Base-by-base conservation (phyloP, 257 asterid species). In the Primulina tabacum region DNA sequence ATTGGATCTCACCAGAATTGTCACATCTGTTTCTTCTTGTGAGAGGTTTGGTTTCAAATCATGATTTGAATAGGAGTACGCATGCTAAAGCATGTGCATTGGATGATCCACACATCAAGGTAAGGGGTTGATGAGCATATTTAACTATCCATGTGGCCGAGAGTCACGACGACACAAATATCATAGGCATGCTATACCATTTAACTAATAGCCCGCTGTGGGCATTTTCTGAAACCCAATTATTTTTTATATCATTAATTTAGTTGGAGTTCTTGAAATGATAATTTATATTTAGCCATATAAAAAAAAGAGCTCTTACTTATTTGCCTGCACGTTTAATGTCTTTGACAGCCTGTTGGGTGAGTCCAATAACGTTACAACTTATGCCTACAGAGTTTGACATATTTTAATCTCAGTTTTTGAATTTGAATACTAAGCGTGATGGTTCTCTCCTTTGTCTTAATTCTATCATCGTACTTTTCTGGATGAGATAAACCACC, bases 251-350 rank as follows among this genome's bases (percentile, higher is more conserved):
- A 68, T 57, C 72, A 7, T 62, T 47, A 53, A 18, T 29, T 37
- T 21, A 60, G 34, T 66, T 38, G 47, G 50, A 38, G 38, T 70
- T 68, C 38, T 76, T 65, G 67, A 66, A 63, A 57, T 64, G 67
- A 0, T 3, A 12, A 2, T 43, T 58, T 32, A 69, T 64, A 40
- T 20, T 70, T 59, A n/a, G 68, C 29, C 59, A 4, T 65, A 28
- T 56, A 21, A 30, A 65, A 7, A 14, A 69, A 64, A 30, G 40
- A 40, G 1, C 12, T 67, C 11, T 0, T 0, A n/a, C 56, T 47
- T 62, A 62, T 63, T 69, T 65, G 78, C 60, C 57, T 65, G 50
- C 74, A 73, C 65, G 60, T 50, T 71, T 64, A 4, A 21, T 60
- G 17, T 60, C 64, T 55, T 69, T n/a, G 43, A 64, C 21, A 47